phyloP scores from a whole-genome alignment of 176 grass and related monocot species.

The Themeda triandra region DNA sequence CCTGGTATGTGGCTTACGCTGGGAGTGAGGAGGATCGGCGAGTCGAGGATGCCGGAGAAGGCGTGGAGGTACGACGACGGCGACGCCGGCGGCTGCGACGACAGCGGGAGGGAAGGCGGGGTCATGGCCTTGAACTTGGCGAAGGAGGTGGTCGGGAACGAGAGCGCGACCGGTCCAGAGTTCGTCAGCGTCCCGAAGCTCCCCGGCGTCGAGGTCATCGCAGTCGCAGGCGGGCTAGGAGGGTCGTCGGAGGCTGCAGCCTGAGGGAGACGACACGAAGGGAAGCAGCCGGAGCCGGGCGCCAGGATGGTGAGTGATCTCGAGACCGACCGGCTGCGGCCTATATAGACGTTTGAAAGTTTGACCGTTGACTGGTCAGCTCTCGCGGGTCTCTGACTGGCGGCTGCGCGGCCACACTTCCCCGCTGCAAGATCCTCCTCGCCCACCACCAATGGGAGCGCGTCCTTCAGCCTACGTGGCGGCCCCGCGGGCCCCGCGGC shows the following conservation, averaged over 20 bases:
- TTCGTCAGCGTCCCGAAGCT: constrained; percentile 24
- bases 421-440: not conserved
- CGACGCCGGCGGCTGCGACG: constrained; percentile 25
- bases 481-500: not conserved
- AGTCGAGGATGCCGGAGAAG: constrained; percentile 53
- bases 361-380: constrained; percentile 81
- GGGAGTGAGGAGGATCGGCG: constrained; percentile 66
- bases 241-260: not conserved
- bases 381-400: constrained; percentile 42
- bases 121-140: constrained; percentile 48
- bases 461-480: too few relatives aligned
- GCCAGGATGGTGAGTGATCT: not conserved
- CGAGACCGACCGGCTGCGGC: not conserved
- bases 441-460: too few relatives aligned
- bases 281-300: not conserved
- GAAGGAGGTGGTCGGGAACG: constrained; percentile 36
- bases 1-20: constrained; percentile 66
- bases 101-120: constrained; percentile 52
- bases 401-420: constrained; percentile 10
- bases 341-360: constrained; percentile 59
- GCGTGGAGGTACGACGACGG: constrained; percentile 62
- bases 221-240: not conserved
- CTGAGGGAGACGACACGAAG: too few relatives aligned
- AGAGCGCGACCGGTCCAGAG: constrained; percentile 40
- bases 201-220: constrained; percentile 45